Base-by-base conservation (phyloP, 2,329 filamentous ascomycete species). In the Raffaelea deltoideospora region DNA sequence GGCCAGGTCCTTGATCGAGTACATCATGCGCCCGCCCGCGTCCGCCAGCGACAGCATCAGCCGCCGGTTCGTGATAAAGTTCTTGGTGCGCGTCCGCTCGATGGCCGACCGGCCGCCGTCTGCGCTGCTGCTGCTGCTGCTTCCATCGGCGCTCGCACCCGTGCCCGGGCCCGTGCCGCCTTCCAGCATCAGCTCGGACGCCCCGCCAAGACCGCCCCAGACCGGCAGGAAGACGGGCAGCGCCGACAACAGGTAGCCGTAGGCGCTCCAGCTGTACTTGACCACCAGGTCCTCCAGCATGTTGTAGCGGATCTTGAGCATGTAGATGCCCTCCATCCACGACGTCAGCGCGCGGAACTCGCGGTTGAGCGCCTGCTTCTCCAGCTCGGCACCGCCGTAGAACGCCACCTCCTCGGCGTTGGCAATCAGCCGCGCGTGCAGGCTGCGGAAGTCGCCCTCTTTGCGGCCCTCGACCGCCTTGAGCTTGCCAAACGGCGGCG, bases 321-420 rank as follows among this genome's bases (percentile, higher is more conserved):
- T 87, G 59, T 98, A 98, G 45, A 98, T 95, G 31, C 84, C 80
- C 55, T 98, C 90, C 88, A 98, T 96, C 83, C 87, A 95, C 44
- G 74, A 79, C 57, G 90, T 90, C 21, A 98, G 66, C 33, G 88
- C 90, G 54, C 79, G 84, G 64, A 95, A 98, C 48, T 92, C 87
- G 50, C 76, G 79, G 50, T 93, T 85, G 10, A 98, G 65, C 54
- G 95, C 92, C 3, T 82, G 76, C 58, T 90, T 90, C 57, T 98
- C 90, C 63, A 92, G 94, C 34, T 90, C 83, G 8, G 88, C 86
- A 26, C 90, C 90, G 20, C 87, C 87, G 50, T 98, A 98, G 56
- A 98, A 98, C 4, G 90, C 90, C 5, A 98, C 80, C 56, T 98
- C 90, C 58, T 98, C 90, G 2, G 90, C 88, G 53, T 98, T 98